Base-by-base conservation (phyloP, 1,139 yeast genomes). In the Pichia sp. region DNA sequence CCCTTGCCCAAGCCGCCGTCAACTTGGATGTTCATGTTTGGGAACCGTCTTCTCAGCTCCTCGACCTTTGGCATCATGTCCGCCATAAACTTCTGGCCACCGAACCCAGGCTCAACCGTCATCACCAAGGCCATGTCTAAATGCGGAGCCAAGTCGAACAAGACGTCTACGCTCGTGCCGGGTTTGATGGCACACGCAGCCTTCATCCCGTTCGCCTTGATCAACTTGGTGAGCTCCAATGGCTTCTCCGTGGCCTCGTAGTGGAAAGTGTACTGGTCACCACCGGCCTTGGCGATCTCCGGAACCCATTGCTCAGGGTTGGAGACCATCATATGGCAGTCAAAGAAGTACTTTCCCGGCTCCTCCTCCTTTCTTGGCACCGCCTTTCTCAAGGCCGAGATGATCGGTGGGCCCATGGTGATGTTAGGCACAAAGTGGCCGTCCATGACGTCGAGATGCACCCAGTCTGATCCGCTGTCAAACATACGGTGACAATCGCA, bases 61-160 rank as follows among this genome's bases (percentile, higher is more conserved):
- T 82, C 85, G 48, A 93, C 98, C 74, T 93, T 93, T 59, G 95
- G 89, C 98, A 93, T 92, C 97, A 92, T 92, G 59, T 84, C 88
- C 15, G 82, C 76, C 97, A 89, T 90, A 76, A 93, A 95, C 71
- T 87, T 87, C 72, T 93, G 99, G 50, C 99, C 99, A 40, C 99
- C 99, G 68, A 93, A 93, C 1, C 99, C 99, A 8, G 99, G 99
- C 72, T 93, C 99, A 47, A 93, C 99, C 3, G 99, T 93, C 99
- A 93, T 95, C 52, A 93, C 86, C 59, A 93, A 77, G 8, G 90
- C 93, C 96, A 93, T 88, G 70, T 95, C 98, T 63, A 93, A 76
- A 5, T 43, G 19, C 15, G 61, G 82, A 75, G 54, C 86, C 85
- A 36, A 85, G 95, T 61, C 89, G 74, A 77, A 85, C 50, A 92